Base-by-base conservation (phyloP, 768 basidiomycete species). In the Rhodotorula paludigena region DNA sequence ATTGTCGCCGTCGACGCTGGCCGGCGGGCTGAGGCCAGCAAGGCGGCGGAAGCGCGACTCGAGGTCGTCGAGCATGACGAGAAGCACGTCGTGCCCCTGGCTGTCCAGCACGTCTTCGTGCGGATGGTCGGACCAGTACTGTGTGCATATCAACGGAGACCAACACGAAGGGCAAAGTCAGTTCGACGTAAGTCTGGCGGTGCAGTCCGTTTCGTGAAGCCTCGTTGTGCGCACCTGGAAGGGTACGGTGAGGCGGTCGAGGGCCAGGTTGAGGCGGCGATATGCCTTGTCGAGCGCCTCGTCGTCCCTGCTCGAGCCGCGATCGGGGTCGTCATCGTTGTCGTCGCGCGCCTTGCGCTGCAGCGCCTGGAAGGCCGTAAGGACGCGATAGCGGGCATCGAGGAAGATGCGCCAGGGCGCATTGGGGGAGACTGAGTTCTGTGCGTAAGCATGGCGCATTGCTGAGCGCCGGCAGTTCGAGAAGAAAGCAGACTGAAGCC, bases 321-420 rank as follows among this genome's bases (percentile, higher is more conserved):
- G 3, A 15, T 23, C 36, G 53, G 25, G 25, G n/a, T 53, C 30
- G 28, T 4, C 49, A 30, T 30, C 12, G 32, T 2, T 3, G 3
- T 32, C 47, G 45, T n/a, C 5, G 30, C 36, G 30, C 25, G 53
- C n/a, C 33, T 11, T 33, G 15, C 15, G 52, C 33, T 18, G 4
- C 1, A 25, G 7, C 35, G 20, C 25, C 38, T 55, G 48, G 12
- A 48, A 38, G 3, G 62, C 62, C 32, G 41, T 28, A 35, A 63
- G 62, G 4, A 54, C 23, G 2, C 28, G 23, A n/a, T 45, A 56
- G 9, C 62, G 53, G 0, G 21, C 33, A 3, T 57, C 28, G 36
- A 63, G 20, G 36, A 57, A 63, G 18, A 35, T 23, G 21, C n/a
- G 18, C 62, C 62, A 63, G 25, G 62, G 62, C 9, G 62, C 54